Conservation (phyloP, 2,329 filamentous ascomycete genomes). For the Alternaria sp. region DNA sequence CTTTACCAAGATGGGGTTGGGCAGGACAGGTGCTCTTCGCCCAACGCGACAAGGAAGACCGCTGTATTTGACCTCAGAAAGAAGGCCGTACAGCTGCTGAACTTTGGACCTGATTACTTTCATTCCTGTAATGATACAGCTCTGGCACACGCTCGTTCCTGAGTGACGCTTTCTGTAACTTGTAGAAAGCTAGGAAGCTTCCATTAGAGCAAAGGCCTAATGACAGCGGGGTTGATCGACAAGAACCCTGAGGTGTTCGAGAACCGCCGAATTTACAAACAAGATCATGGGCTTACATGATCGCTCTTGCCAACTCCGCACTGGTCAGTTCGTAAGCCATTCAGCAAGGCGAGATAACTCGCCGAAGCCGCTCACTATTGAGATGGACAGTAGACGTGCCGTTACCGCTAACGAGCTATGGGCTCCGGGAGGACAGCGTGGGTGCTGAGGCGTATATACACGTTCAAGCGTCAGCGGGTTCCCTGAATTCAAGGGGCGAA, state of each 20-base stretch:
- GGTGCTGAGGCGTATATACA: background rate
- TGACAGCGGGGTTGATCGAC: background rate
- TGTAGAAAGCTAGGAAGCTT: background rate
- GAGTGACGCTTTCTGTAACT: background rate
- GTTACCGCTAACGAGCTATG: background rate
- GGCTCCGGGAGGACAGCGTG: background rate
- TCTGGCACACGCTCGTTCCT: background rate
- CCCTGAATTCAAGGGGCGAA: background rate
- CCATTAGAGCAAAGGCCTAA: background rate
- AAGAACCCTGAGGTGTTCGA: conserved; percentile 3
- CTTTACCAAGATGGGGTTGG: background rate
- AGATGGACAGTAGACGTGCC: conserved; percentile 1
- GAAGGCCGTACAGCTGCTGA: background rate
- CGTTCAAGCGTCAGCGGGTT: background rate
- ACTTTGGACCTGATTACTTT: background rate
- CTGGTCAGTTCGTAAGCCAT: conserved; percentile 27
- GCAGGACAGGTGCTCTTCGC: background rate
- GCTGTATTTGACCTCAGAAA: background rate
- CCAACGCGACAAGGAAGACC: conserved; percentile 7
- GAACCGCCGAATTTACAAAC: conserved; percentile 7
- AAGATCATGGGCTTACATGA: conserved; percentile 9
- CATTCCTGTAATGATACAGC: background rate
- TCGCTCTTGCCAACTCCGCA: conserved; percentile 19
- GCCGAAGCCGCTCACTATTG: conserved; percentile 4
- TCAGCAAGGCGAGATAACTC: conserved; percentile 6